Conservation (phyloP, 2,329 filamentous ascomycete species). For the Pseudopithomyces maydicus region DNA sequence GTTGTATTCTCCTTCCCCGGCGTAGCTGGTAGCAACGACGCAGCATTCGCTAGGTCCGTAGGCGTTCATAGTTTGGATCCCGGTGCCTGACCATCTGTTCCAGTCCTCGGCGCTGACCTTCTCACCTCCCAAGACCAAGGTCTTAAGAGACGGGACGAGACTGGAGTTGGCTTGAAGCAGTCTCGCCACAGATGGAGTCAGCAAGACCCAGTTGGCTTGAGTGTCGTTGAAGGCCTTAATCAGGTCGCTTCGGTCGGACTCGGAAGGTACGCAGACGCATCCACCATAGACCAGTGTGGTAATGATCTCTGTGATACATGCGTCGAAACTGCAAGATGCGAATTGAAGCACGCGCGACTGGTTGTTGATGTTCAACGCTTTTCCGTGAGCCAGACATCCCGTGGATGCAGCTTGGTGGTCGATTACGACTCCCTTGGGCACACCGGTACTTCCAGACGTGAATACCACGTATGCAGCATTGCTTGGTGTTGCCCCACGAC, state of each 20-base stretch:
- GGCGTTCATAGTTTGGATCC: conserved; percentile 42
- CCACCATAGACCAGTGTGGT: conserved; percentile 62
- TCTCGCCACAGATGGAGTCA: neutral
- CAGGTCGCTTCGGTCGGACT: conserved; percentile 28
- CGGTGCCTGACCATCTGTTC: conserved; percentile 40
- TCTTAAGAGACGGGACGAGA: neutral
- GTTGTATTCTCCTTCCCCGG: neutral
- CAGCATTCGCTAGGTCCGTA: conserved; percentile 49
- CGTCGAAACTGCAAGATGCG: conserved; percentile 49
- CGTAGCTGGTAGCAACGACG: conserved; percentile 7
- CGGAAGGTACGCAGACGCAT: conserved; percentile 63
- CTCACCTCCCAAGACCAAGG: conserved; percentile 9
- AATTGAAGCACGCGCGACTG: conserved; percentile 62
- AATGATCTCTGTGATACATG: conserved; percentile 51
- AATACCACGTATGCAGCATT: conserved; percentile 59
- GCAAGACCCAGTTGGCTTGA: neutral
- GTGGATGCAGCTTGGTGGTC: conserved; percentile 59
- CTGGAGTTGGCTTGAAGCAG: neutral
- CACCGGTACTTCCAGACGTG: conserved; percentile 47
- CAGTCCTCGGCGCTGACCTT: conserved; percentile 24
- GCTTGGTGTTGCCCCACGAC: neutral
- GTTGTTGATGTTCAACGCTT: neutral
- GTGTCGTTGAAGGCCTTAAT: neutral
- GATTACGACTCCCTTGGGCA: conserved; percentile 63
- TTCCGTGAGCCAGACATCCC: conserved; percentile 7